Evolutionary conservation across 345 rosid species (phyloP), one percentile per base, ranked within the genome.

Genomic region (Citrus unshiu): DNA sequence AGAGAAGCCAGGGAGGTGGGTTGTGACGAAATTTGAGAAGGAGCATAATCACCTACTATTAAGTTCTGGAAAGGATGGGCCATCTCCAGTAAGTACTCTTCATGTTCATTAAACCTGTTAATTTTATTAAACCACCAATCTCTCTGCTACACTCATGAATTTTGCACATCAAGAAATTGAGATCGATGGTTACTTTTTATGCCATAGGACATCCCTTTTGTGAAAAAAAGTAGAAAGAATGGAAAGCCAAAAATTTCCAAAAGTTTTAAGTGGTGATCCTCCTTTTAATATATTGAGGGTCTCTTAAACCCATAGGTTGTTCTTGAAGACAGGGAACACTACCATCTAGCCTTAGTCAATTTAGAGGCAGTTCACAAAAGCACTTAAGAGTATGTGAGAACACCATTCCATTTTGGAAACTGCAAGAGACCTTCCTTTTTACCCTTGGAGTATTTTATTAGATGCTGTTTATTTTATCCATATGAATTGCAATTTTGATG

Each of bases 1-100:
- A 78, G 89, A 85, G 56, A 89, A 85, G 68, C 32, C 84, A 5
- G 90, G 57, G 57, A 78, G 80, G 68, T 87, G 88, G 85, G 66
- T 81, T 30, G 85, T 87, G 25, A 81, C 84, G 1, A 85, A 83
- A 66, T 85, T 89, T 77, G 81, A 81, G 67, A 84, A 77, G 84
- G 92, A 87, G 76, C 92, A 89, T 81, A 89, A 81, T 79, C 92
- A 89, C 78, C 81, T 84, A 2, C 79, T 87, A 70, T 79, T 85
- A 35, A 63, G 77, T 71, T 78, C 82, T n/a, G 57, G 32, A 68
- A 77, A 81, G 12, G 65, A n/a, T 77, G 65, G 74, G 57, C 60
- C 72, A 3, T 9, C 66, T 71, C 43, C 68, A 9, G 81, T 81
- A 81, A 73, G 84, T 73, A 43, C 54, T 68, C 16, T 68, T 68